Percentiles rank a stretch among this genome's conserved stretches.
Conservation (phyloP, 192 early-diverging fungal species). For the Backusella australiensis region DNA sequence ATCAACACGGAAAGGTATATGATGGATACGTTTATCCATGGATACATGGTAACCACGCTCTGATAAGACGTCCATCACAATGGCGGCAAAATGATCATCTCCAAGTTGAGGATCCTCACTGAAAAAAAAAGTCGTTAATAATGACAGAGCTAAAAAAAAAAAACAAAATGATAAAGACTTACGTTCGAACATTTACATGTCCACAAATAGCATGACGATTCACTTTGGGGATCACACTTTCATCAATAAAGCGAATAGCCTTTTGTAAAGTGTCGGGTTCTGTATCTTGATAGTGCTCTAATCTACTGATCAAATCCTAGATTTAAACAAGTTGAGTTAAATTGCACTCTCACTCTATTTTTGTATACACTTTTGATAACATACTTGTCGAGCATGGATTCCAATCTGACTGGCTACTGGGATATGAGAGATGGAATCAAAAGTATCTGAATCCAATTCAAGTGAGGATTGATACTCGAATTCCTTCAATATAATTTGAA, state of each 20-base stretch:
- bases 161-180: slow-evolving; percentile 3
- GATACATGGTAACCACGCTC: slow-evolving; percentile 57
- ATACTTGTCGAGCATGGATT: slow-evolving; percentile 48
- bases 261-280: slow-evolving; percentile 43
- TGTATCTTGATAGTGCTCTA: slow-evolving; percentile 53
- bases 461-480: slow-evolving; percentile 59
- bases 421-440: slow-evolving; percentile 56
- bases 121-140: not conserved
- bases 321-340: not conserved
- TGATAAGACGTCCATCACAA: slow-evolving; percentile 56
- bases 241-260: slow-evolving; percentile 50
- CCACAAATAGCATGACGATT: slow-evolving; percentile 55
- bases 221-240: slow-evolving; percentile 46
- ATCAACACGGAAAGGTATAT: slow-evolving; percentile 49
- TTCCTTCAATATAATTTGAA: slow-evolving; percentile 56
- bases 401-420: slow-evolving; percentile 58
- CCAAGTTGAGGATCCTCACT: slow-evolving; percentile 43
- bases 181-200: slow-evolving; percentile 54
- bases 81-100: slow-evolving; percentile 47
- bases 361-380: not conserved
- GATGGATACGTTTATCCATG: slow-evolving; percentile 47
- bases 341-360: not conserved
- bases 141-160: not conserved
- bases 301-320: slow-evolving; percentile 52
- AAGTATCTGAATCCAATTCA: slow-evolving; percentile 43